Conservation (phyloP, 108 stramenopile species). For the Skeletonema potamos region DNA sequence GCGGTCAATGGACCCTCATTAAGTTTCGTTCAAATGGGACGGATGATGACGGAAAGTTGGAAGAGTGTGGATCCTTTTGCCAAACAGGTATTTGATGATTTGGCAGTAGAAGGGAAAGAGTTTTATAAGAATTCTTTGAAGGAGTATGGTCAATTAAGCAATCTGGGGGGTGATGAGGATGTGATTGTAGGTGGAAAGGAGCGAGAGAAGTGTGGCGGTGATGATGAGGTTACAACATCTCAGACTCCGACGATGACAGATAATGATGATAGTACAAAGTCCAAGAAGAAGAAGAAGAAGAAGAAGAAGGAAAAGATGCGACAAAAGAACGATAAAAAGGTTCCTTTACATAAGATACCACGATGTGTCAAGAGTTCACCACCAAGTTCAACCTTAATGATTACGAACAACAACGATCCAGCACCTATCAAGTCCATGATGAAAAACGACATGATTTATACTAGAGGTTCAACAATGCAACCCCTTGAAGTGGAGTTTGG, state of each 20-base stretch:
- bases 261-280: neutral
- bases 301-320: too few species aligned
- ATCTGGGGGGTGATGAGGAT: too few species aligned
- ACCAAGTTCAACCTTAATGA: neutral
- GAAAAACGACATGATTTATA: too few species aligned
- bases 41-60: neutral
- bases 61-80: neutral
- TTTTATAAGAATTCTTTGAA: neutral
- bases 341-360: neutral
- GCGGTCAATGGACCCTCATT: neutral
- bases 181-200: too few species aligned
- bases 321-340: neutral
- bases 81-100: neutral
- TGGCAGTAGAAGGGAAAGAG: neutral
- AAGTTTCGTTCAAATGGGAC: neutral
- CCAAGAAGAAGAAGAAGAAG: neutral
- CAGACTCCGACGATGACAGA: neutral
- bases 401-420: too few species aligned
- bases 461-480: too few species aligned
- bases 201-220: too few species aligned
- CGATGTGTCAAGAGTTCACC: neutral
- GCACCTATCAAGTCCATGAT: too few species aligned
- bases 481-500: too few species aligned
- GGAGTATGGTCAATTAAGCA: neutral
- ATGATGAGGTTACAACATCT: too few species aligned